Evolutionary conservation across 306 rosid genomes (phyloP), one percentile per base, ranked within the genome.

Genomic region (Citrullus colocynthis): DNA sequence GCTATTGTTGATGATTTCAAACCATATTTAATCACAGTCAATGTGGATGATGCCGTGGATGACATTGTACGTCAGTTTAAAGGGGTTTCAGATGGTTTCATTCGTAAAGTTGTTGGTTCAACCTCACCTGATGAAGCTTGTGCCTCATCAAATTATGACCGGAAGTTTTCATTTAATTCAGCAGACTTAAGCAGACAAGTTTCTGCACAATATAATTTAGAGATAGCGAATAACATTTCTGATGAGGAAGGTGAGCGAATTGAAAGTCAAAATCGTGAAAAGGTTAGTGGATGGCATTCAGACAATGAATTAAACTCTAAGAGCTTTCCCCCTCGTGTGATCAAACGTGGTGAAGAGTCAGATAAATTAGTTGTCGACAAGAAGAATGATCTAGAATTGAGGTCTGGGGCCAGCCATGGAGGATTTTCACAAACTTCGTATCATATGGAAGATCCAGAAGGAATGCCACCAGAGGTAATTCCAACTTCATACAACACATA

Each of bases 391-490:
- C 37, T 80, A 67, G 73, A 21, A 11, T 72, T 55, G 79, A 92
- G 85, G 80, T 80, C 86, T 80, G 89, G 84, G 65, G 78, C 61
- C 83, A 81, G 81, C 79, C 86, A 81, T 54, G 86, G 80, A 78
- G 83, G 82, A 56, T 34, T 78, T 81, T 65, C 84, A 21, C 85
- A 80, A 78, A 69, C 69, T 76, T 71, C 79, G 39, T 70, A 79
- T 82, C 41, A 72, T 66, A 83, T 80, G 78, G 96, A 62, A 85
- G 99, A 89, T 87, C 98, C 89, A 66, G 71, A 82, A 76, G 91
- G 90, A 82, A 89, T 91, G 88, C 99, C 97, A 76, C 99, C 96
- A 36, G 99, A 92, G 99, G 99, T 96, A 80, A 83, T 84, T 2
- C 66, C 8, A 41, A 77, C 39, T 49, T 72, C 76, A 67, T 69